These are phyloP conservation scores for Saksenaea vasiformis DNA, from an alignment of 371 early-diverging fungal species.

Conservation along the genomic window DNA sequence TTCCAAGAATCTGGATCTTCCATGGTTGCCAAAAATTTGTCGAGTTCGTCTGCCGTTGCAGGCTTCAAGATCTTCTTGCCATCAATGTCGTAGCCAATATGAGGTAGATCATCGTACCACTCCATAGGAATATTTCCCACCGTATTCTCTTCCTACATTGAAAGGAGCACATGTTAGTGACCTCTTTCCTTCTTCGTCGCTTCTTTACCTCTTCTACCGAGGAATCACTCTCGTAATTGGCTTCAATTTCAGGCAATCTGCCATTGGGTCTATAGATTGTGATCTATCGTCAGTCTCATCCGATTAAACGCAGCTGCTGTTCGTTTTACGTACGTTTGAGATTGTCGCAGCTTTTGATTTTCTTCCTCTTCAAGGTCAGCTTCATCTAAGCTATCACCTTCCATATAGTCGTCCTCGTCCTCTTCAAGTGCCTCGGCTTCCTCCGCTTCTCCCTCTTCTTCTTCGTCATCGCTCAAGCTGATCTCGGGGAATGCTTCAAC, in stretches of 20 bases:
- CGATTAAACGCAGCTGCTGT: constrained; percentile 30
- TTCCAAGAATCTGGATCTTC: constrained; percentile 94
- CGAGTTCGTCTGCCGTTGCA: constrained; percentile 88
- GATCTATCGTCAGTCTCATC: constrained; percentile 35
- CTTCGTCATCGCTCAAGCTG: constrained; percentile 35
- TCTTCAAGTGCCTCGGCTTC: constrained; percentile 38
- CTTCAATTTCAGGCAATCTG: constrained; percentile 84
- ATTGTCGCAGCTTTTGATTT: constrained; percentile 16
- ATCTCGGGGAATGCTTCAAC: constrained; percentile 51
- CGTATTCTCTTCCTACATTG: constrained; percentile 62
- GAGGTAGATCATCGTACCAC: constrained; percentile 96
- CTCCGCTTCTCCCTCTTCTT: constrained; percentile 38
- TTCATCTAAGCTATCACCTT: constrained; percentile 47
- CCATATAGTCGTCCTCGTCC: constrained; percentile 37
- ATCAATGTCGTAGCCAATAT: constrained; percentile 94
- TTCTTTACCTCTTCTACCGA: constrained; percentile 85
- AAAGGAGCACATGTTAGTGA: neutral
- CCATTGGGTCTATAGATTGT: constrained; percentile 15
- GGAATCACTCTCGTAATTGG: constrained; percentile 88
- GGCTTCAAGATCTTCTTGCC: constrained; percentile 91
- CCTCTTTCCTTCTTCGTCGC: constrained; percentile 28
- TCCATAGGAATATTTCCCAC: constrained; percentile 95
- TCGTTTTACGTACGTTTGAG: constrained; percentile 13
- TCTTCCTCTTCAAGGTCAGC: constrained; percentile 49
- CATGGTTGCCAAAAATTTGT: constrained; percentile 87